Conservation (phyloP, 2,329 filamentous ascomycete species). For the Epichloe festucae region DNA sequence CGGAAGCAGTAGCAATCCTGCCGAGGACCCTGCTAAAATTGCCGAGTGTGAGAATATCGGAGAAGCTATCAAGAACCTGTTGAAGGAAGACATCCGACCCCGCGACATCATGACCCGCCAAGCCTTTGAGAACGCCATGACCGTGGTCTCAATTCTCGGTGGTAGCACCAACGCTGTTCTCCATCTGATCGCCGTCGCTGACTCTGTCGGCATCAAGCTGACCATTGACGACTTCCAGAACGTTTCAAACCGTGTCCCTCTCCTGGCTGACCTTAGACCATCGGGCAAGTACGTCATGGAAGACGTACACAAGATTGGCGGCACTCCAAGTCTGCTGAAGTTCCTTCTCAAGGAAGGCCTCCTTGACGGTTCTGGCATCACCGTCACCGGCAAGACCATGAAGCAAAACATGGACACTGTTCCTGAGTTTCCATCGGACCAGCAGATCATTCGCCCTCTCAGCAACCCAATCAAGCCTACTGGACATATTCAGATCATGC, state of each 20-base stretch:
- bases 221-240: constrained; percentile 79
- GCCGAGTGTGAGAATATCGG: constrained; percentile 62
- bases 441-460: constrained; percentile 70
- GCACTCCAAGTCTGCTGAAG: constrained; percentile 78
- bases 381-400: constrained; percentile 80
- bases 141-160: constrained; percentile 68
- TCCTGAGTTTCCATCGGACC: constrained; percentile 60
- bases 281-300: constrained; percentile 82
- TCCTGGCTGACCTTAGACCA: constrained; percentile 73
- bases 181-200: constrained; percentile 72
- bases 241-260: constrained; percentile 65
- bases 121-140: constrained; percentile 78
- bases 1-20: constrained; percentile 67
- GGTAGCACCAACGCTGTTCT: constrained; percentile 80
- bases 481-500: constrained; percentile 80
- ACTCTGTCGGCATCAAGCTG: constrained; percentile 68
- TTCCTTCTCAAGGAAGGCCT: constrained; percentile 73
- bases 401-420: constrained; percentile 72
- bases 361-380: constrained; percentile 66
- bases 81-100: constrained; percentile 66
- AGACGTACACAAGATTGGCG: constrained; percentile 73
- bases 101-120: constrained; percentile 66
- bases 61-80: constrained; percentile 58
- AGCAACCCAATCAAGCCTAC: constrained; percentile 76
- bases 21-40: constrained; percentile 58